Conservation (phyloP, 2,329 filamentous ascomycete species). For the Fusarium agapanthi region DNA sequence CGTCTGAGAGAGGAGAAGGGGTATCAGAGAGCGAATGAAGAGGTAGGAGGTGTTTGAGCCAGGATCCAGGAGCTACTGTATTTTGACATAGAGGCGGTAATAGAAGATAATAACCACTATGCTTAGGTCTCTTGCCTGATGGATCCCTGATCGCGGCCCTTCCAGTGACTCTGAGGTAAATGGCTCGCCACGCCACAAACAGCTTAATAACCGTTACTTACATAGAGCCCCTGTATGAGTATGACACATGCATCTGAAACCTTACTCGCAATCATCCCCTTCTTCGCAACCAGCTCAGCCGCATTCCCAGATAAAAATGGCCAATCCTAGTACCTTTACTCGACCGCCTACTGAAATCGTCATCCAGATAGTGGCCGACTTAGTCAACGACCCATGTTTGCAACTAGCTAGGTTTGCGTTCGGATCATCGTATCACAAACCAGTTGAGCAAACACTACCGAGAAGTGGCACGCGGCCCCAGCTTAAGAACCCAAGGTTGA, state of each 20-base stretch:
- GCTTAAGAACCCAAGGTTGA: background rate
- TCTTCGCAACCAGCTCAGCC: too few relatives aligned
- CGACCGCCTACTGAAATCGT: background rate
- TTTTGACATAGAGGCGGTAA: too few relatives aligned
- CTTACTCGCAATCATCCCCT: too few relatives aligned
- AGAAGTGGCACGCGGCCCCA: background rate
- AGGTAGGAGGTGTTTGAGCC: background rate
- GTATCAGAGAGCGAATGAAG: background rate
- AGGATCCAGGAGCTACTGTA: too few relatives aligned
- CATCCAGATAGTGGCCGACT: background rate
- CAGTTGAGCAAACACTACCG: background rate
- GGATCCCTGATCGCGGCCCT: too few relatives aligned
- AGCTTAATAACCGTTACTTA: too few relatives aligned
- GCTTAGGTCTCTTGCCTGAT: too few relatives aligned
- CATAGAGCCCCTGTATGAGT: too few relatives aligned
- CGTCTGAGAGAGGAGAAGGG: background rate
- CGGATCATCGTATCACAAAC: rapidly evolving
- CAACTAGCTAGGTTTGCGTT: background rate
- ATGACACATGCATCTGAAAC: too few relatives aligned
- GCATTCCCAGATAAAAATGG: background rate
- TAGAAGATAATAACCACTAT: too few relatives aligned
- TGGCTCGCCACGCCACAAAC: too few relatives aligned
- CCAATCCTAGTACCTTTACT: background rate
- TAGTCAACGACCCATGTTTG: background rate
- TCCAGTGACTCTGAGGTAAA: too few relatives aligned